These are phyloP conservation scores for Strobilomyces confusus DNA, from an alignment of 768 basidiomycete species.

Conservation along the genomic window DNA sequence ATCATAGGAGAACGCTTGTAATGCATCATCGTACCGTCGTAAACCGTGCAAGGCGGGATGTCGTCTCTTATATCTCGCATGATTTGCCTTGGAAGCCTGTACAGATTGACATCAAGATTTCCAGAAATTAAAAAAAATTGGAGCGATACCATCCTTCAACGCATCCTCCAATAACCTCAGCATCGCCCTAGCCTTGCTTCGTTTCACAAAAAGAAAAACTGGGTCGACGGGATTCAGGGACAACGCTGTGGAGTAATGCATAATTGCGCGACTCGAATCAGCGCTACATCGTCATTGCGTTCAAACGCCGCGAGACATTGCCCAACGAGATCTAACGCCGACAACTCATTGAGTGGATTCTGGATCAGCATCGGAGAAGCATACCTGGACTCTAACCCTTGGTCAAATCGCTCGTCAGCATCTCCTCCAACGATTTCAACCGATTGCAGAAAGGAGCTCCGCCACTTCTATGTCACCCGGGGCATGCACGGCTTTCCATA, in stretches of 20 bases:
- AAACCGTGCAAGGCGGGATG: slow-evolving; percentile 1
- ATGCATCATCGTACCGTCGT: not conserved
- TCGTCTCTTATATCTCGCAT: not conserved
- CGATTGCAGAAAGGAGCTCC: not conserved
- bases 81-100: slow-evolving; percentile 4
- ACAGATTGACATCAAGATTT: not conserved
- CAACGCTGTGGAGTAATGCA: not conserved
- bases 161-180: not conserved
- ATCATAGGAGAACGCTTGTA: not conserved
- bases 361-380: not conserved
- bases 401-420: not conserved
- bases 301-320: not conserved
- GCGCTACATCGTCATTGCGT: not conserved
- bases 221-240: not conserved
- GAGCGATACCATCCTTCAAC: not conserved
- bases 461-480: not conserved
- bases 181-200: not conserved
- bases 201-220: slow-evolving; percentile 2
- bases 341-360: not conserved
- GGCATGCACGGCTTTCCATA: not conserved
- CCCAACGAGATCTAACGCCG: not conserved
- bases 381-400: not conserved
- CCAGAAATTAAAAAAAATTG: not conserved
- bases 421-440: not conserved
- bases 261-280: not conserved